phyloP scores from a whole-genome alignment of 805 yeast genomes.

The Candida suzukii region DNA sequence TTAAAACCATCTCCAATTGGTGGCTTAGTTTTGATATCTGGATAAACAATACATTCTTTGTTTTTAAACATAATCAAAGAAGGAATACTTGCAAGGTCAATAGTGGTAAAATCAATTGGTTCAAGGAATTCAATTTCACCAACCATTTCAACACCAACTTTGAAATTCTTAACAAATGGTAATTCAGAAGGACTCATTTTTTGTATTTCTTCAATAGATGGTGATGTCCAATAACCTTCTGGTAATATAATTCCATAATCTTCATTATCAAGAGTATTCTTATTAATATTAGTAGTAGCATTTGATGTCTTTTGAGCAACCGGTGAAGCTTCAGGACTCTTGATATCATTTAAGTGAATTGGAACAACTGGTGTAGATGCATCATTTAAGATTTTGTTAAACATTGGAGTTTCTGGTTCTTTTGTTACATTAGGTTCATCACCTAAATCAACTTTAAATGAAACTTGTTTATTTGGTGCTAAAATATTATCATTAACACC shows the following conservation, averaged over 20 bases:
- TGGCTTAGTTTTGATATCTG: slow-evolving; percentile 56
- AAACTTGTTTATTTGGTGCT: slow-evolving; percentile 24
- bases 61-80: slow-evolving; percentile 53
- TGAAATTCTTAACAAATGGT: slow-evolving; percentile 54
- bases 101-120: slow-evolving; percentile 77
- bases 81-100: slow-evolving; percentile 61
- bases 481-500: slow-evolving; percentile 11
- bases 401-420: background rate
- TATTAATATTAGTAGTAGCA: too few species aligned
- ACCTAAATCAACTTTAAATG: slow-evolving; percentile 18
- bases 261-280: too few species aligned
- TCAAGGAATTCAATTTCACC: slow-evolving; percentile 72
- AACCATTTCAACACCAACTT: slow-evolving; percentile 69
- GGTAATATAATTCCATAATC: slow-evolving; percentile 16
- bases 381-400: background rate
- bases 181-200: slow-evolving; percentile 56
- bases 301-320: background rate
- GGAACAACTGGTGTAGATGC: background rate
- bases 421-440: background rate
- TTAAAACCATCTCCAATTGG: slow-evolving; percentile 76
- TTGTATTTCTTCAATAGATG: slow-evolving; percentile 58
- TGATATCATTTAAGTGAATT: background rate
- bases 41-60: slow-evolving; percentile 63
- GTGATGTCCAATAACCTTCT: slow-evolving; percentile 84
- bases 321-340: too few species aligned